A percentile compares a stretch with the other conserved stretches of the same genome.
phyloP scores from a whole-genome alignment of 2,329 filamentous ascomycete genomes.

The Aspergillus persii region DNA sequence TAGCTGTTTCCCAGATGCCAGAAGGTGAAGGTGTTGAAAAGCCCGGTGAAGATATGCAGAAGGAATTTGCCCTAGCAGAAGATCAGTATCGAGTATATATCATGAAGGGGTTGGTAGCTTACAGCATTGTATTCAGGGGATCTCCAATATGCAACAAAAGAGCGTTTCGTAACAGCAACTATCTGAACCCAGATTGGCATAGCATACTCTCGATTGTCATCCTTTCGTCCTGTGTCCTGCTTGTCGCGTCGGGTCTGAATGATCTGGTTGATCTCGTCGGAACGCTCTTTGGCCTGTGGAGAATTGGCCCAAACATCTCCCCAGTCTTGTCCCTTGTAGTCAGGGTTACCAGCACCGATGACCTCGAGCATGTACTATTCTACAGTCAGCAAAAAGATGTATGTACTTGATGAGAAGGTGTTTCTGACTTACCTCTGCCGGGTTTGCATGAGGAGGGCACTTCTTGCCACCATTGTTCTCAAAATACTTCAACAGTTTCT shows the following conservation, averaged over 20 bases:
- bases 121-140: slow-evolving; percentile 58
- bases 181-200: slow-evolving; percentile 58
- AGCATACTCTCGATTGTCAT: slow-evolving; percentile 61
- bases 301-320: slow-evolving; percentile 59
- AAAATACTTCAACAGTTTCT: slow-evolving; percentile 69
- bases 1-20: slow-evolving; percentile 58
- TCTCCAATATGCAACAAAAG: slow-evolving; percentile 65
- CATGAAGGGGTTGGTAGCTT: slow-evolving; percentile 4
- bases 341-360: slow-evolving; percentile 60
- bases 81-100: not conserved
- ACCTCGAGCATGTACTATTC: slow-evolving; percentile 3
- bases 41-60: slow-evolving; percentile 60
- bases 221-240: slow-evolving; percentile 39
- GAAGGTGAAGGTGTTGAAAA: slow-evolving; percentile 72
- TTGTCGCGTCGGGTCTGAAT: slow-evolving; percentile 46
- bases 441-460: slow-evolving; percentile 63
- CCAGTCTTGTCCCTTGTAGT: slow-evolving; percentile 62
- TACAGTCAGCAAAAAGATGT: not conserved
- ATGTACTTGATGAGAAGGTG: not conserved
- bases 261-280: slow-evolving; percentile 54
- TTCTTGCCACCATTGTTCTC: slow-evolving; percentile 60
- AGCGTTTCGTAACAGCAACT: slow-evolving; percentile 53
- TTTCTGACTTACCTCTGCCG: slow-evolving; percentile 54
- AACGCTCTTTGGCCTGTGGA: slow-evolving; percentile 46
- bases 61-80: slow-evolving; percentile 56